Percentiles rank a stretch among this genome's conserved stretches.
Evolutionary conservation across 371 early-diverging fungal species (phyloP).

Genomic region (Syncephalis plumigaleata): DNA sequence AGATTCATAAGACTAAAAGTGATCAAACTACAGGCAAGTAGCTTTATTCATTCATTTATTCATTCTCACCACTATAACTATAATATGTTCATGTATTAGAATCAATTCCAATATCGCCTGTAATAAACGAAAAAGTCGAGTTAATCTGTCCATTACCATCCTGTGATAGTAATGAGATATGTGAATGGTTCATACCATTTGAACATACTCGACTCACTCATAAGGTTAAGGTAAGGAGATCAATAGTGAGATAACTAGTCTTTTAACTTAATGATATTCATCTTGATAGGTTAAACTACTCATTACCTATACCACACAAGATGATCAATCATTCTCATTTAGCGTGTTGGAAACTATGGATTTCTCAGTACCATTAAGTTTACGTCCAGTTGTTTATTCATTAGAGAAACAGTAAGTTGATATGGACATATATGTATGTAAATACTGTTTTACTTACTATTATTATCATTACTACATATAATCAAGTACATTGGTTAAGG

Average conservation of each 20-base stretch:
- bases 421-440: neutral
- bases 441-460: too few relatives aligned
- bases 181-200: neutral
- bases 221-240: neutral
- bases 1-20: too few relatives aligned
- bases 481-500: too few relatives aligned
- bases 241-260: neutral
- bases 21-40: too few relatives aligned
- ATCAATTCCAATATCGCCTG: too few relatives aligned
- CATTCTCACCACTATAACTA: too few relatives aligned
- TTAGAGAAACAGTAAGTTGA: neutral
- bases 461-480: too few relatives aligned
- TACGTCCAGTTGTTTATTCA: neutral
- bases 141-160: too few relatives aligned
- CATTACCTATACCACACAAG: neutral
- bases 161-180: too few relatives aligned
- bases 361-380: neutral
- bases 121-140: too few relatives aligned
- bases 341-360: neutral
- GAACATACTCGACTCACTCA: neutral
- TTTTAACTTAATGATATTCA: neutral
- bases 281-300: neutral
- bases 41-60: too few relatives aligned
- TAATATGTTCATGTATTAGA: too few relatives aligned
- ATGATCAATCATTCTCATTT: neutral